Conservation (phyloP, 352 stramenopile species). For the Phytophthora sp. region DNA sequence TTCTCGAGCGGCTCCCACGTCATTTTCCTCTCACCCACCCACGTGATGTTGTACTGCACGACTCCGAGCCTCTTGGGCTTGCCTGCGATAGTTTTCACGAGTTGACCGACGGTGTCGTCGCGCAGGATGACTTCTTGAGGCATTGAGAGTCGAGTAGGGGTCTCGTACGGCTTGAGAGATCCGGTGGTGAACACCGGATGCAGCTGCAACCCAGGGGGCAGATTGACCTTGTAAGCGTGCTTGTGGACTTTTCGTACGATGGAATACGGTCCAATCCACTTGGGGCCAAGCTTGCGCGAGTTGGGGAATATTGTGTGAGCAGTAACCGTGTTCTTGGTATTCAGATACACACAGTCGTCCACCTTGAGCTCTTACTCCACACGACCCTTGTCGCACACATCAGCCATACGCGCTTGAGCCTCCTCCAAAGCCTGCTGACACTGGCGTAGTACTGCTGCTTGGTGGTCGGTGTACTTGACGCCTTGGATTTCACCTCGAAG, state of each 20-base stretch:
- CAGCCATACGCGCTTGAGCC: constrained; percentile 1
- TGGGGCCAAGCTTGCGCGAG: background rate
- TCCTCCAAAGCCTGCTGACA: constrained; percentile 13
- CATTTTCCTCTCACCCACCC: no score
- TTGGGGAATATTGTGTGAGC: constrained; percentile 4
- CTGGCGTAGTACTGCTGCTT: constrained; percentile 6
- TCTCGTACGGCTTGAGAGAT: constrained; percentile 1
- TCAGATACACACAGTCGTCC: background rate
- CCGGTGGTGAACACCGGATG: constrained; percentile 7
- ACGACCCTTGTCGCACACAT: constrained; percentile 9
- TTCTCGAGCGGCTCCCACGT: no score
- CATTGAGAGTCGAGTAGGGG: background rate
- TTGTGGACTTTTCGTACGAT: background rate
- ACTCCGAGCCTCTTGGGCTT: no score
- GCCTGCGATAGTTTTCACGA: background rate
- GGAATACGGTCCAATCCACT: constrained; percentile 8
- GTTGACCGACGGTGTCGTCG: background rate
- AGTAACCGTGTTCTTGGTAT: background rate
- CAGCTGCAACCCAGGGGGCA: background rate
- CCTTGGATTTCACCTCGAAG: background rate
- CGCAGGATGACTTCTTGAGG: background rate
- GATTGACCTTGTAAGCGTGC: constrained; percentile 4
- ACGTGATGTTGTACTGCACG: no score
- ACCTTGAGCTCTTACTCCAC: constrained; percentile 9
- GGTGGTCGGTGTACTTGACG: background rate